A percentile compares a stretch with the other conserved stretches of the same genome.
Conservation (phyloP, 352 stramenopile species). For the Hyaloperonospora arabidopsidis region DNA sequence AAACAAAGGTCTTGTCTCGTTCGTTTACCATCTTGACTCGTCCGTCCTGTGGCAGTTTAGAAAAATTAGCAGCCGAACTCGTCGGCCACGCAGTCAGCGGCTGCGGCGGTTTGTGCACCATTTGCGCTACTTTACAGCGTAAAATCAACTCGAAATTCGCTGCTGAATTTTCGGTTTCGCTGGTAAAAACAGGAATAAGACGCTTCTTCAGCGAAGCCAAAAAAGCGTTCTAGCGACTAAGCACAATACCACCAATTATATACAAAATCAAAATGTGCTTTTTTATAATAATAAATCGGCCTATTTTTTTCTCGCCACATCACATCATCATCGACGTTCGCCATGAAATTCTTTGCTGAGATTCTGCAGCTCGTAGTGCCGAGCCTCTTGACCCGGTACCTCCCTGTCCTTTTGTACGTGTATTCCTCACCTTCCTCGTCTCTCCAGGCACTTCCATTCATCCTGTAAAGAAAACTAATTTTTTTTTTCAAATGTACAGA, state of each 20-base stretch:
- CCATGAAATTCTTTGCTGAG: conserved; percentile 19
- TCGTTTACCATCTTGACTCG: conserved; percentile 36
- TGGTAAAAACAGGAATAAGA: too few species aligned
- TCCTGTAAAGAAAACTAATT: neutral
- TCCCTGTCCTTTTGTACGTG: conserved; percentile 16
- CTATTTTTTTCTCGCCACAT: too few species aligned
- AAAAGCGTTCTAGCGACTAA: too few species aligned
- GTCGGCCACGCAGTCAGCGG: conserved; percentile 30
- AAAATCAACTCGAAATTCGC: too few species aligned
- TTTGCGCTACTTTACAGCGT: neutral
- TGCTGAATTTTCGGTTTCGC: conserved; percentile 4
- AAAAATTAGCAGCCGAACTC: conserved; percentile 32
- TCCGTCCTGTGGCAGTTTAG: conserved; percentile 24
- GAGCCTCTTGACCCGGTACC: conserved; percentile 13
- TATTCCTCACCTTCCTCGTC: too few species aligned
- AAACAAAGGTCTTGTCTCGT: neutral
- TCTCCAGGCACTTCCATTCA: too few species aligned
- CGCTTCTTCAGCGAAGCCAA: too few species aligned
- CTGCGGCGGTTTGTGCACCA: neutral
- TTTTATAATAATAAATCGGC: too few species aligned
- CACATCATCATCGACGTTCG: neutral
- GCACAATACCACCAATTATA: too few species aligned
- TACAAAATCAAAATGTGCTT: too few species aligned
- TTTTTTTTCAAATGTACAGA: conserved; percentile 13
- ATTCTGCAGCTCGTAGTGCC: conserved; percentile 27